These are phyloP conservation scores for Coprinellus aureogranulatus DNA, from an alignment of 768 basidiomycete genomes.

Conservation along the genomic window DNA sequence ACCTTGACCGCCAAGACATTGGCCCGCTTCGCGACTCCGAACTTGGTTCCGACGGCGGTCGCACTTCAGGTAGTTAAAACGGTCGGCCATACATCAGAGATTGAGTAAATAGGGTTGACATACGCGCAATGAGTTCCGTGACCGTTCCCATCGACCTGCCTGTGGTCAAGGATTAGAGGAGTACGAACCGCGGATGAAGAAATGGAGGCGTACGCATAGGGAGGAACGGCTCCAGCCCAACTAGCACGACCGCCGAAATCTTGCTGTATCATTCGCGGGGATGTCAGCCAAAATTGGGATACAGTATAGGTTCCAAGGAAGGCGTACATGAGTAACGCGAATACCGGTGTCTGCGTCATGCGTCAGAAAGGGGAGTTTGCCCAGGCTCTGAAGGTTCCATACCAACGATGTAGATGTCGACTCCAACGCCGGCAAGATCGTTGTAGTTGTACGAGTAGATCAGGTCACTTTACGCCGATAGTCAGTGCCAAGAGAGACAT, in stretches of 20 bases:
- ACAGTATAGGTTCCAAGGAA: no score
- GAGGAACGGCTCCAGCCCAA: slow-evolving; percentile 36
- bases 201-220: no score
- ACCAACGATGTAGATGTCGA: slow-evolving; percentile 41
- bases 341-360: neutral
- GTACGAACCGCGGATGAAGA: slow-evolving; percentile 2
- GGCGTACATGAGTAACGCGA: neutral
- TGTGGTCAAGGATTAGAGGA: slow-evolving; percentile 2
- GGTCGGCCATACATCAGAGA: no score
- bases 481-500: neutral
- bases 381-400: slow-evolving; percentile 5
- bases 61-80: no score
- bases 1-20: slow-evolving; percentile 42
- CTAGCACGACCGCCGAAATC: slow-evolving; percentile 39
- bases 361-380: neutral
- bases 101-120: no score
- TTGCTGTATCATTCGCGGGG: slow-evolving; percentile 11
- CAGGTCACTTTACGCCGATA: slow-evolving; percentile 3
- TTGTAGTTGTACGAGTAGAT: slow-evolving; percentile 24
- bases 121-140: slow-evolving; percentile 38
- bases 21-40: slow-evolving; percentile 23
- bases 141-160: slow-evolving; percentile 37
- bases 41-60: slow-evolving; percentile 23
- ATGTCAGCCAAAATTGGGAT: neutral
- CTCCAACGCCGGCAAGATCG: slow-evolving; percentile 29